phyloP scores from a whole-genome alignment of 1,284 basidiomycete genomes.

The Apiotrichum veenhuisii region DNA sequence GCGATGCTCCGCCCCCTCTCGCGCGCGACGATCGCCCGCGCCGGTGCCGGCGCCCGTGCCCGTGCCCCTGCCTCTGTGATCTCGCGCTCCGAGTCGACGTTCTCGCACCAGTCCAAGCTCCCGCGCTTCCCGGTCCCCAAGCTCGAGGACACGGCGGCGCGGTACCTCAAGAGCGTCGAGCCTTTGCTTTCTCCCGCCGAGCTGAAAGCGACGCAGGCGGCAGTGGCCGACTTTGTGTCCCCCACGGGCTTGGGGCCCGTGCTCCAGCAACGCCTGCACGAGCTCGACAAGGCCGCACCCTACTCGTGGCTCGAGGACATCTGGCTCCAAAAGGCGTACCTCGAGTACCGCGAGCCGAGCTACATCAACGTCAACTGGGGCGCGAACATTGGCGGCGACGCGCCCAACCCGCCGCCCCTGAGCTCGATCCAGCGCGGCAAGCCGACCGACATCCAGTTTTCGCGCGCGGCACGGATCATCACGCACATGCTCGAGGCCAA shows the following conservation, averaged over 20 bases:
- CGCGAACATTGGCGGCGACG: slow-evolving; percentile 12
- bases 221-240: slow-evolving; percentile 8
- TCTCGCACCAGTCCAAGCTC: slow-evolving; percentile 10
- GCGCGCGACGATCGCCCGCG: background rate
- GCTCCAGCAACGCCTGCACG: slow-evolving; percentile 12
- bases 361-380: slow-evolving; percentile 20
- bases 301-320: slow-evolving; percentile 18
- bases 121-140: slow-evolving; percentile 13
- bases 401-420: background rate
- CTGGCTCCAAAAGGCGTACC: slow-evolving; percentile 18
- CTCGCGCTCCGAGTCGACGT: slow-evolving; percentile 4
- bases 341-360: slow-evolving; percentile 13
- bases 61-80: background rate
- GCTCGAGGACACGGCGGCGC: slow-evolving; percentile 10
- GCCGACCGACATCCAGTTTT: slow-evolving; percentile 7
- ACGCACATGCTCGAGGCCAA: slow-evolving; percentile 13
- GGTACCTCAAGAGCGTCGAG: slow-evolving; percentile 13
- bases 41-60: background rate
- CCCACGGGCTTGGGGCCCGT: slow-evolving; percentile 10
- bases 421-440: background rate
- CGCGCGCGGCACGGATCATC: slow-evolving; percentile 11
- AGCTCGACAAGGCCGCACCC: slow-evolving; percentile 11
- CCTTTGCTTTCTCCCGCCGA: slow-evolving; percentile 6
- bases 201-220: slow-evolving; percentile 2
- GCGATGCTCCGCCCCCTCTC: background rate